Evolutionary conservation across 441 rosid genomes (phyloP), one percentile per base, ranked within the genome.

Genomic region (Biscutella laevigata): DNA sequence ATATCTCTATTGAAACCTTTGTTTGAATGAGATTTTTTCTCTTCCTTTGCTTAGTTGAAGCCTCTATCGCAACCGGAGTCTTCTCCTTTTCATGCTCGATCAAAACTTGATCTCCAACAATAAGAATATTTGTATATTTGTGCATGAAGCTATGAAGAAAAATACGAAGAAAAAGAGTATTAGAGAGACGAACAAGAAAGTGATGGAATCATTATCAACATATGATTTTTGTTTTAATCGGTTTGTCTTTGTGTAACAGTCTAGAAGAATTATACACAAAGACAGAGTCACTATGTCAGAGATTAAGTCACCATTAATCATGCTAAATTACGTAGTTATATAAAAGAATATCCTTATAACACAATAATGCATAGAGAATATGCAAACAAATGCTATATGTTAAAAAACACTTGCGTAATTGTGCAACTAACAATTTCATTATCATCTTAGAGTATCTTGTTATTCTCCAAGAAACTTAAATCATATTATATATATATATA

Each of bases 281-380:
- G 50, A 66, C 52, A 16, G 46, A 52, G 70, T 57, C 69, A 51
- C 53, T 30, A 11, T 35, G 16, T 49, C 42, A 19, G 15, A 43
- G 59, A 36, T 45, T 51, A 58, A 42, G 66, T 45, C 70, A 53
- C 42, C 67, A 43, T 20, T 53, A 66, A 30, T 66, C 66, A 66
- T 59, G 43, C 65, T 58, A 58, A 50, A 44, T 45, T 16, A 14
- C 16, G 35, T 22, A 14, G 20, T 29, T 27, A 20, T 50, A 57
- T 64, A 42, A 8, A 48, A 48, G 14, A 57, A 33, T 49, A 9
- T 35, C 26, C 33, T 21, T 36, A 11, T 33, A 57, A 11, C 40
- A 33, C 51, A 56, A 34, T 49, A 57, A 57, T 57, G 59, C 52
- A 50, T 49, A 20, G 4, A 9, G 4, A 63, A 52, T 33, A 50